Base-by-base conservation (phyloP, 257 asterid genomes). In the Solanum rostratum region DNA sequence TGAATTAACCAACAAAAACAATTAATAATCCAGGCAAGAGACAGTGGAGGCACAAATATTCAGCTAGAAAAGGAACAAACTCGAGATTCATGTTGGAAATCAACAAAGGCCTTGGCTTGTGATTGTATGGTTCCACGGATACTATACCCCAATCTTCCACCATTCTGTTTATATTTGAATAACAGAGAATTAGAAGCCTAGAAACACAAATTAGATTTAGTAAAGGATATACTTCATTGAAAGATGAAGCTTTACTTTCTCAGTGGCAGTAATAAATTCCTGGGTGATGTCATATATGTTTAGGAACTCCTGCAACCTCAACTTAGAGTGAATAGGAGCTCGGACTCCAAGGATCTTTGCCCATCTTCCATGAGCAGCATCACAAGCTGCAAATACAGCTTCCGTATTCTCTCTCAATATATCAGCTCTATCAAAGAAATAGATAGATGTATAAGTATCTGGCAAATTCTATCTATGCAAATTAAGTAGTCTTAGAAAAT, bases 291-390 rank as follows among this genome's bases (percentile, higher is more conserved):
- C 94, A 88, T 92, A 92, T 83, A 97, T 95, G 90, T 92, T 90
- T 53, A 95, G 92, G 84, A 97, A 97, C 88, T 97, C 99, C 87
- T 91, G 97, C 91, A 95, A 87, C 88, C 93, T 93, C 88, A 97
- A 89, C 86, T 90, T 97, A 18, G 94, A 94, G 89, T 97, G 98
- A 89, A 95, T 94, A 81, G 90, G 97, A 85, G 97, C 92, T 84
- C 99, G 98, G 85, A 95, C 97, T 66, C 98, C 98, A 87, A 97
- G 97, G 83, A 97, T 93, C 90, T 97, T 97, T 50, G 98, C 99
- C 99, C 99, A 97, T 88, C 98, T 93, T 84, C 97, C 98, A 91
- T 97, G 99, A 90, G 99, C 98, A 87, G 98, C 96, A 90, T 95
- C 98, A 88, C 99, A 97, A 62, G 98, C 98, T 87, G 98, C 98